Evolutionary conservation across 2,329 filamentous ascomycete genomes (phyloP).

Genomic region (Phoma sp.): DNA sequence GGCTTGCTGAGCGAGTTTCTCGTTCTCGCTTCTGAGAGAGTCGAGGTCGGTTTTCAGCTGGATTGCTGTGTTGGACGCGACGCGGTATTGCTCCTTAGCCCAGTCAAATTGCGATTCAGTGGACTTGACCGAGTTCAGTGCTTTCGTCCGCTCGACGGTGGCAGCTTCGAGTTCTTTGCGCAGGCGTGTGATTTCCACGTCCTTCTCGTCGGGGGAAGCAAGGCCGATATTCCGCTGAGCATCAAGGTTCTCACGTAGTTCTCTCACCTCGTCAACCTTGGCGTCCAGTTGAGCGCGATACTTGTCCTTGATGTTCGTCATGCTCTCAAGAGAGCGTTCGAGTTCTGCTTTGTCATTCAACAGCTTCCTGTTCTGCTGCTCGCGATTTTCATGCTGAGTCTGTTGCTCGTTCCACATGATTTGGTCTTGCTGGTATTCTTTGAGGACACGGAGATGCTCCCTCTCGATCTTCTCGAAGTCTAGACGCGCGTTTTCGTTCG

Average conservation of each 20-base stretch:
- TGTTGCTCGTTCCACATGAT: slow-evolving; percentile 35
- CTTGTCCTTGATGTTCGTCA: slow-evolving; percentile 20
- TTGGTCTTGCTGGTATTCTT: slow-evolving; percentile 24
- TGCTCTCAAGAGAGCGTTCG: slow-evolving; percentile 24
- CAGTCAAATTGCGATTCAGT: slow-evolving; percentile 60
- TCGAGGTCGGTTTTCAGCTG: slow-evolving; percentile 16
- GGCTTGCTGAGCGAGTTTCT: slow-evolving; percentile 22
- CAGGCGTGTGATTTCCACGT: slow-evolving; percentile 31
- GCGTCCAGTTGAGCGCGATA: slow-evolving; percentile 27
- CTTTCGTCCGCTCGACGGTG: slow-evolving; percentile 26
- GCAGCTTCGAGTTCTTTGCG: slow-evolving; percentile 28
- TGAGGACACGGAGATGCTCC: slow-evolving; percentile 6
- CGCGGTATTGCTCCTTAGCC: slow-evolving; percentile 61
- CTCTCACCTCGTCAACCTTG: slow-evolving; percentile 19
- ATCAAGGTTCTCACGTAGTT: slow-evolving; percentile 23
- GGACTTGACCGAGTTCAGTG: slow-evolving; percentile 40
- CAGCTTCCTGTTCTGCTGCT: slow-evolving; percentile 23
- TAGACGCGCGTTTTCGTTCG: slow-evolving; percentile 14
- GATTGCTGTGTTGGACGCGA: slow-evolving; percentile 20
- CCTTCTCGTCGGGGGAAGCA: slow-evolving; percentile 31
- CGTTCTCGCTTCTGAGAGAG: slow-evolving; percentile 22
- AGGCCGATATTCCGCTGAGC: slow-evolving; percentile 25
- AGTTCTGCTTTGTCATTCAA: slow-evolving; percentile 24
- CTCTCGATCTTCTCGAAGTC: slow-evolving; percentile 18
- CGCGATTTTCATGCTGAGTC: slow-evolving; percentile 32